Base-by-base conservation (phyloP, 345 rosid genomes). In the Eucalyptus curtisii region DNA sequence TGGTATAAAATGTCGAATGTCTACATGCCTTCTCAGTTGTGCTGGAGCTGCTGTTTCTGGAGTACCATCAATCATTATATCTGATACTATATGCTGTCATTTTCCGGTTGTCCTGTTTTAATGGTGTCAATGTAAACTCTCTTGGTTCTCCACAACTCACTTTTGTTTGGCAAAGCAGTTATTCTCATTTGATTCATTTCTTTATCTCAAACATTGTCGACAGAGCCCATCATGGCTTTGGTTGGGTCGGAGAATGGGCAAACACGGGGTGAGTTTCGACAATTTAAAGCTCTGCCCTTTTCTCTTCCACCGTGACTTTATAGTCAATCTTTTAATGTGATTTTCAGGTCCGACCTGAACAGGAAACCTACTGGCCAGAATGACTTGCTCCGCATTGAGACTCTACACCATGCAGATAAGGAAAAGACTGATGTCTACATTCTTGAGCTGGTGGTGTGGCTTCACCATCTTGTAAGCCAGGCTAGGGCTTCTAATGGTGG, bases 161-260 rank as follows among this genome's bases (percentile, higher is more conserved):
- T 76, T 76, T 40, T 76, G 45, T 76, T 76, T 37, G 82, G 82
- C 82, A 76, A 76, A 76, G 82, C 82, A 76, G 20, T 76, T 76
- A 76, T 37, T 12, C 82, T 66, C 9, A 25, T 45, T 79, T 85
- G 86, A 80, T 27, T 52, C 89, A 55, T 86, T 31, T 31, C 91
- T 61, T n/a, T 19, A 55, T 87, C 90, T 91, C 68, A 45, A 86
- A 42, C 59, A 90, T 86, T 88, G 30, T 88, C 86, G 76, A 76
- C 89, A 98, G 99, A 90, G 99, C 99, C 76, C 99, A 98, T 95
- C 99, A 98, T 79, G 99, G 99, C 88, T 97, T 98, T 89, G 99
- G 99, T 71, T 98, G 99, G 99, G 99, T 98, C 86, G 99, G 99
- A 91, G 99, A 98, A 94, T 97, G 99, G 99, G 99, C 99, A 31